These are phyloP conservation scores for Corylus heterophylla DNA, from an alignment of 306 rosid genomes.

Conservation along the genomic window DNA sequence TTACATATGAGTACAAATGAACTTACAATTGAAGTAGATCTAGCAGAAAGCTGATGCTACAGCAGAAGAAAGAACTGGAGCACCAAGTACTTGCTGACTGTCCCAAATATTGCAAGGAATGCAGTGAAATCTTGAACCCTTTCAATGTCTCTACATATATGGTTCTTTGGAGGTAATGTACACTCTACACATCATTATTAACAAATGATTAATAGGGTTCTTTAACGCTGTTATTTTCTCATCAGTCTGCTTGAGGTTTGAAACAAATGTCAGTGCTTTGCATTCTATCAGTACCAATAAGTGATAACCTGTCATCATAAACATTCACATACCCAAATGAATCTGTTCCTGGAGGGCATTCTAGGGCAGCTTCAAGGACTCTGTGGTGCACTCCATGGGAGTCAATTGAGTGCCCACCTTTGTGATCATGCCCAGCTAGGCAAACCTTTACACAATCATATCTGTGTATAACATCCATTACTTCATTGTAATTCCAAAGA, in stretches of 20 bases:
- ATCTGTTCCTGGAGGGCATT: conserved; percentile 80
- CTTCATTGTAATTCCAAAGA: conserved; percentile 83
- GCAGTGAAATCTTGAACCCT: neutral
- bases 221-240: neutral
- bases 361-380: conserved; percentile 90
- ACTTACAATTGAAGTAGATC: neutral
- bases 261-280: conserved; percentile 58
- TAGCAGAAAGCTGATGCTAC: neutral
- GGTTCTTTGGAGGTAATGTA: neutral
- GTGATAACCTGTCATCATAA: conserved; percentile 60
- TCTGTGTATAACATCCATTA: conserved; percentile 67
- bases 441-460: conserved; percentile 79
- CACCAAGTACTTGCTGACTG: neutral
- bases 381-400: conserved; percentile 84
- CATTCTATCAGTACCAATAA: conserved; percentile 71
- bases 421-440: conserved; percentile 82
- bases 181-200: conserved; percentile 10
- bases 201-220: conserved; percentile 9
- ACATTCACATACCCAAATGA: conserved; percentile 73
- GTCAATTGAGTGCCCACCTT: conserved; percentile 76
- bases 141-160: neutral
- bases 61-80: neutral
- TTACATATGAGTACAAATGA: neutral
- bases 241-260: conserved; percentile 35
- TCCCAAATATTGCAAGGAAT: conserved; percentile 14